A percentile compares a stretch with the other conserved stretches of the same genome.
phyloP scores from a whole-genome alignment of 2,329 filamentous ascomycete genomes.

The Mycosphaerella arachidis region DNA sequence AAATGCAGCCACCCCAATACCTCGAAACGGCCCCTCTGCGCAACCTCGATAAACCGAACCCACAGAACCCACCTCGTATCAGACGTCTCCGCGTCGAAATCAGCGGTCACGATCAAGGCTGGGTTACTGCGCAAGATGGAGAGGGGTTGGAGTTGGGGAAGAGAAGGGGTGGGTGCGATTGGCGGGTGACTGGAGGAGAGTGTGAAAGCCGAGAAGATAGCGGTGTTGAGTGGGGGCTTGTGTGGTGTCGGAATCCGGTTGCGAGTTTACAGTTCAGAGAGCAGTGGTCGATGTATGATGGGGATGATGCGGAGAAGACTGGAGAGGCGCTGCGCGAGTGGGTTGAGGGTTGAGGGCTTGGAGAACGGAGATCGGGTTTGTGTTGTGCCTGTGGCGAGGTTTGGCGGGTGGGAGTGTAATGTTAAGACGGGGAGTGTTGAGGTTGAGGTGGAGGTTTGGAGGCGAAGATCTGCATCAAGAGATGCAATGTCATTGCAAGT shows the following conservation, averaged over 20 bases:
- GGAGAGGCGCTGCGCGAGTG: slow-evolving; percentile 5
- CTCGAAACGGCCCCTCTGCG: not conserved
- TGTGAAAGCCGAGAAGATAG: not conserved
- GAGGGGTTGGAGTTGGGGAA: slow-evolving; percentile 12
- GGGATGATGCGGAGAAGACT: not conserved
- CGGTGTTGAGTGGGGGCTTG: slow-evolving; percentile 4
- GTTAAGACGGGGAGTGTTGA: slow-evolving; percentile 10
- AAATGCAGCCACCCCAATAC: not conserved
- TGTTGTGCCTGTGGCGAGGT: slow-evolving; percentile 15
- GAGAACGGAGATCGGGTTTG: slow-evolving; percentile 10
- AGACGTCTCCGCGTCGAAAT: slow-evolving; percentile 1
- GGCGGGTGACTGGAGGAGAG: not conserved
- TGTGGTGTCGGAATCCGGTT: slow-evolving; percentile 6
- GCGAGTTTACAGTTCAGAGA: not conserved
- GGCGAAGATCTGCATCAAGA: not conserved
- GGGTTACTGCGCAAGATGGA: slow-evolving; percentile 5
- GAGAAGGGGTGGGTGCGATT: not conserved
- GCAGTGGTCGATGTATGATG: not conserved
- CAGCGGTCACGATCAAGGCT: slow-evolving; percentile 14
- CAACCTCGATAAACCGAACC: not conserved
- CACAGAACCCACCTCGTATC: not conserved
- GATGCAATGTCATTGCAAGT: no score
- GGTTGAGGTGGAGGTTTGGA: slow-evolving; percentile 16
- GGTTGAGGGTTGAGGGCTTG: not conserved
- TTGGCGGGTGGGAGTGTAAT: slow-evolving; percentile 11